Base-by-base conservation (phyloP, 208 protist genomes). In the Sergeia podlipaevii region DNA sequence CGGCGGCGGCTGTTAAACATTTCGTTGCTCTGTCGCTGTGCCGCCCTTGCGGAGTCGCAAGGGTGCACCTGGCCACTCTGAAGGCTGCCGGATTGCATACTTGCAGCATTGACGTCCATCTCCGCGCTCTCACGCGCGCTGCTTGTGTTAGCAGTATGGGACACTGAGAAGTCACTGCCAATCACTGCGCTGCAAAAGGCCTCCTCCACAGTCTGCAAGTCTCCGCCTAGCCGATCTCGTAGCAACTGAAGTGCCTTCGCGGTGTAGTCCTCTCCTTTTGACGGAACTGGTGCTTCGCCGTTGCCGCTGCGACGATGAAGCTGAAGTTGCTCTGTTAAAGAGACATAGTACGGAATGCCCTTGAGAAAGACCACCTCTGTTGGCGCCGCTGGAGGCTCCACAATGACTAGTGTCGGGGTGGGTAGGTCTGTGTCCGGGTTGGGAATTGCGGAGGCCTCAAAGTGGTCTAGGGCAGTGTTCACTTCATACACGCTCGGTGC, bases 291-390 rank as follows among this genome's bases (percentile, higher is more conserved):
- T 10, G 52, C 64, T 1, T 30, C 26, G 11, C 18, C 7, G 27
- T 67, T 71, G 3, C 64, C 43, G 8, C 68, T 44, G 10, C 69
- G 77, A n/a, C 52, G 59, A 18, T 67, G 64, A 15, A 51, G 36
- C 15, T 65, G 50, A 32, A 80, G 34, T 11, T 51, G 43, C 6
- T 65, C 48, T 3, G 47, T 54, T 7, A 80, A 43, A 37, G 71
- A 20, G 18, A 64, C 60, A 6, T 52, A 47, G 64, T 91, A 94
- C 0, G 87, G 71, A 26, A 78, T 64, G 10, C 87, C 87, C 50
- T 89, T 70, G 18, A 87, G 34, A 51, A 89, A 89, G 37, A 94
- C 74, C 0, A 89, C 43, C 4, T 76, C 60, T 15, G 45, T 39
- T 8, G 72, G 69, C 5, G 75, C 60, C n/a, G 37, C n/a, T 0